Evolutionary conservation across 495 filamentous ascomycete genomes (phyloP).

Genomic region (Neurospora hispaniola): DNA sequence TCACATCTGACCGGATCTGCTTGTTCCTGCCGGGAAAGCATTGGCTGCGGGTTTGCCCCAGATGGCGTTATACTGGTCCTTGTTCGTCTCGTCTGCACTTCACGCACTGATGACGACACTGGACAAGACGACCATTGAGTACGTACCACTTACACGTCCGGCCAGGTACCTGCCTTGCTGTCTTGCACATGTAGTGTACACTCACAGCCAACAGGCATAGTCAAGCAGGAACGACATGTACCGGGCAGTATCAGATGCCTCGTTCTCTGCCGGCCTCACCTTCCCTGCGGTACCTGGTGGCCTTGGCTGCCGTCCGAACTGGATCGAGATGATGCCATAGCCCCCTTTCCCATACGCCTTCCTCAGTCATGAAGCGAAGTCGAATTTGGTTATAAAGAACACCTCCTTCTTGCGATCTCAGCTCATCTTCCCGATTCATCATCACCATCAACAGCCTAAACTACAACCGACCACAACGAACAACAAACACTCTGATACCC

Average conservation of each 20-base stretch:
- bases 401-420: neutral
- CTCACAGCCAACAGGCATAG: neutral
- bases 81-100: neutral
- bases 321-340: neutral
- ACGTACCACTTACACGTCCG: neutral
- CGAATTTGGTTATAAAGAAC: neutral
- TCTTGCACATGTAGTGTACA: neutral
- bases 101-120: neutral
- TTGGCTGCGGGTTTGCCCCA: neutral
- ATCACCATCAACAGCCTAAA: neutral
- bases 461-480: neutral
- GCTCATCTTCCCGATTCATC: neutral
- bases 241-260: neutral
- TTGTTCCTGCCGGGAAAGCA: neutral
- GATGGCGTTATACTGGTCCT: neutral
- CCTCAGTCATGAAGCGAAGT: neutral
- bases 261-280: neutral
- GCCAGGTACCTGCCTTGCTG: neutral
- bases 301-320: neutral
- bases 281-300: neutral
- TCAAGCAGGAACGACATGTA: neutral
- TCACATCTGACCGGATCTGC: neutral
- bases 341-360: neutral
- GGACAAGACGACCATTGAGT: neutral
- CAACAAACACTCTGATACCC: conserved; percentile 5